Base-by-base conservation (phyloP, 129 eudicot genomes). In the Helichrysum umbraculigerum region DNA sequence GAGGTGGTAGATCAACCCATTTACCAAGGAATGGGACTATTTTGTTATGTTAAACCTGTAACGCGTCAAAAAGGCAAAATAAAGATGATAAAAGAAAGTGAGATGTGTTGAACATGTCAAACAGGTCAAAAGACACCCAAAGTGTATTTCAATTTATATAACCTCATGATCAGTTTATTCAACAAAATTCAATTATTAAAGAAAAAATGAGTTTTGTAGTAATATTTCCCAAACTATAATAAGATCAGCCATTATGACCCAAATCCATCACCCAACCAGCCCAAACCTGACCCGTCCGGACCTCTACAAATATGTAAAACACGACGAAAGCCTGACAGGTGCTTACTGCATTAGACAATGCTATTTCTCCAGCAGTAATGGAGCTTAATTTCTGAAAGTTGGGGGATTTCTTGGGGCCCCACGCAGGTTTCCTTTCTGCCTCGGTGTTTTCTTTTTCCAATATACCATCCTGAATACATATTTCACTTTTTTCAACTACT, bases 381-480 rank as follows among this genome's bases (percentile, higher is more conserved):
- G 99, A 84, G 78, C 88, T 88, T 71, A 94, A 42, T 76, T 82
- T 86, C 69, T 82, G 88, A 73, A 91, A 85, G 71, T 87, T 94
- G n/a, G 99, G 94, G 47, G 97, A 87, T 74, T 76, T 91, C 81
- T 86, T 89, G 74, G 70, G 91, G 59, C 87, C 77, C 92, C 90
- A 79, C 54, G 83, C 93, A 72, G 86, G 88, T 66, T 85, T 87
- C 81, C 75, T 78, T 50, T 88, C 98, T 68, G 84, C 88, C 41
- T 87, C 96, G 6, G 77, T 41, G 68, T 56, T 72, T 41, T 87
- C 86, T 7, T 83, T 77, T 50, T 77, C 87, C 73, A 72, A 83
- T 22, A 37, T 68, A 72, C 81, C 87, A 83, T 89, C 85, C 35
- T 78, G 83, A 73, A 82, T 71, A 62, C 50, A 57, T 70, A 20